phyloP scores from a whole-genome alignment of 1,139 yeast genomes.

The Candida glucosophila region DNA sequence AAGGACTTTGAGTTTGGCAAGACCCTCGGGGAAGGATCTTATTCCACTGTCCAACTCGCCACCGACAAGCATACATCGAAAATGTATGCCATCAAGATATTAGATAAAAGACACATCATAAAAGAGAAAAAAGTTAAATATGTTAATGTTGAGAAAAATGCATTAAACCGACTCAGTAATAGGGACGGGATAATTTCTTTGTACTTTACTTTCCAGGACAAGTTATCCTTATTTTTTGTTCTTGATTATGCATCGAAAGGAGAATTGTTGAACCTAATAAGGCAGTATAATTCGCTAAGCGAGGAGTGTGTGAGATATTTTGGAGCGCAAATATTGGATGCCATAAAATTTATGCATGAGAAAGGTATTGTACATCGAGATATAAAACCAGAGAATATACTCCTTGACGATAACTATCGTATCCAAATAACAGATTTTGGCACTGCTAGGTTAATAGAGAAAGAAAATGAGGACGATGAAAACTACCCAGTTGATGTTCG shows the following conservation, averaged over 20 bases:
- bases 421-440: conserved; percentile 78
- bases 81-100: conserved; percentile 82
- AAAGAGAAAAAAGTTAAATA: conserved; percentile 93
- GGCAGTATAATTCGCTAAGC: conserved; percentile 68
- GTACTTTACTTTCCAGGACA: conserved; percentile 91
- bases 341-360: conserved; percentile 61
- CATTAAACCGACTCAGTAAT: conserved; percentile 74
- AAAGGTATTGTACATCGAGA: conserved; percentile 77
- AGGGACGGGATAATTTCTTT: conserved; percentile 69
- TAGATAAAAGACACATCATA: conserved; percentile 89
- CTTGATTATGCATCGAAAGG: conserved; percentile 92
- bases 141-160: conserved; percentile 92
- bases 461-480: conserved; percentile 30
- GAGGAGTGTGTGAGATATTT: conserved; percentile 72
- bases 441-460: conserved; percentile 57
- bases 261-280: conserved; percentile 72
- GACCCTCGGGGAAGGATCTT: conserved; percentile 91
- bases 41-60: conserved; percentile 87
- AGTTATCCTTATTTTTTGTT: conserved; percentile 79
- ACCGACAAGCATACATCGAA: conserved; percentile 64
- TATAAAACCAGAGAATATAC: conserved; percentile 68
- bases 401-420: conserved; percentile 55
- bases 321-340: conserved; percentile 55
- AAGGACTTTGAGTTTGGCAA: conserved; percentile 83
- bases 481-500: conserved; percentile 40